phyloP scores from a whole-genome alignment of 78 protist species.

The Speleostelium caveatum region DNA sequence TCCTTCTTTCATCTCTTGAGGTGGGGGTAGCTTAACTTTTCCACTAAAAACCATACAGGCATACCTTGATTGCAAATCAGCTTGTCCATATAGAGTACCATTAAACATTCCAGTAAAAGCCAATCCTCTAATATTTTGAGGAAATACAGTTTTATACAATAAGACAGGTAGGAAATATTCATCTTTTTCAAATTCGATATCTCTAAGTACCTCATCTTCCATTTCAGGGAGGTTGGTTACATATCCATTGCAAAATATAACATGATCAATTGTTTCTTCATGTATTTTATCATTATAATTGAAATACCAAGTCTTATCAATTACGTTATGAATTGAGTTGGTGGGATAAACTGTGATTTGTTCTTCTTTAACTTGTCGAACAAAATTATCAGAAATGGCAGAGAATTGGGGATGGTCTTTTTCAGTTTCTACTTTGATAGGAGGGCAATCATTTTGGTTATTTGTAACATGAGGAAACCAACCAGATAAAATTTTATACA shows the following conservation, averaged over 20 bases:
- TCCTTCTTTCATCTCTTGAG: background rate
- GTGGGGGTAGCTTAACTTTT: background rate
- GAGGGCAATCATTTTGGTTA: no score
- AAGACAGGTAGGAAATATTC: background rate
- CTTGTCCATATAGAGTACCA: background rate
- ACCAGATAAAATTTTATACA: no score
- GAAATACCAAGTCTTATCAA: background rate
- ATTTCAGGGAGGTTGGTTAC: background rate
- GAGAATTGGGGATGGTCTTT: no score
- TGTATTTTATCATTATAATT: background rate
- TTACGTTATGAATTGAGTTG: background rate
- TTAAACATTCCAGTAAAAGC: background rate
- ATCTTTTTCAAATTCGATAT: background rate
- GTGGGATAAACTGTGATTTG: background rate
- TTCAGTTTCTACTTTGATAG: no score
- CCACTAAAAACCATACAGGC: background rate
- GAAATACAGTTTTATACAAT: background rate
- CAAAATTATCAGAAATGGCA: no score
- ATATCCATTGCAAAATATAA: background rate
- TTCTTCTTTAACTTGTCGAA: background rate
- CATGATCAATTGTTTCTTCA: background rate
- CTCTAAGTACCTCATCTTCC: background rate
- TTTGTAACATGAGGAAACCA: no score
- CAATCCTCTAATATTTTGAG: background rate
- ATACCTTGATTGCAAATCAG: constrained; percentile 2